phyloP scores from a whole-genome alignment of 2,329 filamentous ascomycete genomes.

The Gyromitra esculenta region DNA sequence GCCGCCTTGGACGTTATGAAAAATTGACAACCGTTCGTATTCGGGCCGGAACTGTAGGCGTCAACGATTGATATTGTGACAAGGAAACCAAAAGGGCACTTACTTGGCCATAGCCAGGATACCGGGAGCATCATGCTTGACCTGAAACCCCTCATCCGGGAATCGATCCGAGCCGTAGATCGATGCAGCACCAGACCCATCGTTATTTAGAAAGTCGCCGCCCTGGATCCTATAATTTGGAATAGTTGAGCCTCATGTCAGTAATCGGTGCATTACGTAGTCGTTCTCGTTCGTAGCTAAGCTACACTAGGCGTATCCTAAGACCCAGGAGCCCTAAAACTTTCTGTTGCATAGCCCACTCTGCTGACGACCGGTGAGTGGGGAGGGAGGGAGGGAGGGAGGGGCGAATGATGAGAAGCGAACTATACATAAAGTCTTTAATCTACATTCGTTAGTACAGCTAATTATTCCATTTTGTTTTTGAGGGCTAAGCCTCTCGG shows the following conservation, averaged over 20 bases:
- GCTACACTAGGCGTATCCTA: background rate
- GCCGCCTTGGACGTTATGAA: constrained; percentile 93
- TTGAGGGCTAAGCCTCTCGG: background rate
- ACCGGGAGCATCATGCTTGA: constrained; percentile 81
- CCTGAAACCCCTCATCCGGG: constrained; percentile 85
- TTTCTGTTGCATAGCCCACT: constrained; percentile 18
- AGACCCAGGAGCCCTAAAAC: background rate
- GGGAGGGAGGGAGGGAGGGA: background rate
- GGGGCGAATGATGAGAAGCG: background rate
- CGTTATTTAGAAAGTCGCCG: constrained; percentile 92
- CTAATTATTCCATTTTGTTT: background rate
- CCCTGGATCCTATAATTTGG: constrained; percentile 96
- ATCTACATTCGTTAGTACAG: constrained; percentile 47
- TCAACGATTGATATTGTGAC: background rate
- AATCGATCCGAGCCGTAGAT: constrained; percentile 87
- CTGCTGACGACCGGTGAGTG: constrained; percentile 11
- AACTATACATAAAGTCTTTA: constrained; percentile 54
- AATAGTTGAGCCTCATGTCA: constrained; percentile 71
- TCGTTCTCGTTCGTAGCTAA: constrained; percentile 7
- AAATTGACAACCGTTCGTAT: constrained; percentile 96
- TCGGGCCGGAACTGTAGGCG: constrained; percentile 81
- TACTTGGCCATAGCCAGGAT: constrained; percentile 85
- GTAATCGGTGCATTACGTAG: constrained; percentile 16
- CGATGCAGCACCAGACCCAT: constrained; percentile 85
- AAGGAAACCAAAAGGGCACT: background rate